A percentile compares a stretch with the other conserved stretches of the same genome.
These are phyloP conservation scores for Fusarium musae DNA, from an alignment of 2,329 filamentous ascomycete genomes.

Conservation along the genomic window DNA sequence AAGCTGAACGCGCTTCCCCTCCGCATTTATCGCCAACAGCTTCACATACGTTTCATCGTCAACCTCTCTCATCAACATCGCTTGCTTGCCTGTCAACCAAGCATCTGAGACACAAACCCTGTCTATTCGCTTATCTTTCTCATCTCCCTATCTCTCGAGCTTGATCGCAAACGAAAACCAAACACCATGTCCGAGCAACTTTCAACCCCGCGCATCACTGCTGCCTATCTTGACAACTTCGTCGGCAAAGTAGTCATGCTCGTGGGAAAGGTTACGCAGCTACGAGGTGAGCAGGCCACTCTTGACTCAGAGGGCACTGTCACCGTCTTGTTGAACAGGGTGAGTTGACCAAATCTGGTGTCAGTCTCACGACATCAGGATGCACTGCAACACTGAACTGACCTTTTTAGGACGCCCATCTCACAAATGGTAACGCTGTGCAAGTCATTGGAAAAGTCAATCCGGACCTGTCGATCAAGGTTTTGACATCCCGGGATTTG, in stretches of 20 bases:
- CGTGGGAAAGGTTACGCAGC: conserved; percentile 83
- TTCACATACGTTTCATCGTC: neutral
- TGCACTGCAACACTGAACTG: neutral
- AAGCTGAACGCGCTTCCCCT: conserved; percentile 30
- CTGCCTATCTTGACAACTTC: conserved; percentile 81
- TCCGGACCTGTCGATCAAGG: conserved; percentile 76
- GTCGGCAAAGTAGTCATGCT: conserved; percentile 81
- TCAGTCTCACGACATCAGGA: neutral
- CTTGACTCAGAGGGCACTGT: conserved; percentile 85
- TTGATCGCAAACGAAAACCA: conserved; percentile 14
- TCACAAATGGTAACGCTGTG: conserved; percentile 74
- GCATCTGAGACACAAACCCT: neutral
- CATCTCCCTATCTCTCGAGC: neutral
- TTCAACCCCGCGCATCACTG: conserved; percentile 83
- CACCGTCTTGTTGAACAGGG: conserved; percentile 77
- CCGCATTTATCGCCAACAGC: conserved; percentile 20
- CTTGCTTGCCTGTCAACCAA: neutral
- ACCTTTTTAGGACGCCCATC: conserved; percentile 73
- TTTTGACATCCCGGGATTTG: conserved; percentile 75
- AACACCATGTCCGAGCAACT: conserved; percentile 72
- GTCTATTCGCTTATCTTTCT: fast-evolving
- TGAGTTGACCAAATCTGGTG: conserved; percentile 52
- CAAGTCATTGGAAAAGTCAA: conserved; percentile 86
- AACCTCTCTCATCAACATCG: neutral
- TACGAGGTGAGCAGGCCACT: conserved; percentile 82